Evolutionary conservation across 192 early-diverging fungal genomes (phyloP), one percentile per base, ranked within the genome.

Genomic region (Coemansia sp.): DNA sequence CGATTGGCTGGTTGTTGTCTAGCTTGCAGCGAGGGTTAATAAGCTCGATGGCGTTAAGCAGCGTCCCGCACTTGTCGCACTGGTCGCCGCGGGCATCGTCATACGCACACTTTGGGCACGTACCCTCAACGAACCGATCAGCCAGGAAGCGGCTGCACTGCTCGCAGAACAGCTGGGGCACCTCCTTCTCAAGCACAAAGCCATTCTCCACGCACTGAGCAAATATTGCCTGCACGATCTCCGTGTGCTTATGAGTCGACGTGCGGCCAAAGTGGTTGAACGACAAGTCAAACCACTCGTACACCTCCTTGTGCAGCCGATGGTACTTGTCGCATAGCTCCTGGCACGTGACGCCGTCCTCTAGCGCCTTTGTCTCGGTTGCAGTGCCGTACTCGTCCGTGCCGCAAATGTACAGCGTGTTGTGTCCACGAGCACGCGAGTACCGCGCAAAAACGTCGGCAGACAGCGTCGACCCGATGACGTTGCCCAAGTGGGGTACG

Each of bases 341-440:
- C 73, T 93, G 89, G 82, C 93, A 96, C 13, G 92, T 83, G 12
- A 95, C 79, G 3, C 90, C 90, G 69, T 99, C 97, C 55, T 95
- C 89, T 12, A 98, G 71, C 3, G 97, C 97, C 78, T 98, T 98
- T 9, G 95, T 98, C 83, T 99, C 97, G 11, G 97, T 99, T 3
- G 97, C 93, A 16, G 97, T 99, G 35, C 97, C 97, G 78, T 98
- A 98, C 83, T 99, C 97, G 81, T 99, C 97, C 2, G 97, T 98
- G 65, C 97, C 97, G 83, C 93, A 93, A 62, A 99, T 88, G 67
- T 88, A 96, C 16, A 97, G 73, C 4, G 92, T 92, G 76, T 99
- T 99, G 76, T 91, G 86, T 21, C 89, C 91, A 52, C 96, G 91
- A 31, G 88, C 68, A 52, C 97, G 95, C 45, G 89, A 91, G 85